A percentile compares a stretch with the other conserved stretches of the same genome.
Evolutionary conservation across 768 basidiomycete species (phyloP).

Genomic region (Suillus discolor): DNA sequence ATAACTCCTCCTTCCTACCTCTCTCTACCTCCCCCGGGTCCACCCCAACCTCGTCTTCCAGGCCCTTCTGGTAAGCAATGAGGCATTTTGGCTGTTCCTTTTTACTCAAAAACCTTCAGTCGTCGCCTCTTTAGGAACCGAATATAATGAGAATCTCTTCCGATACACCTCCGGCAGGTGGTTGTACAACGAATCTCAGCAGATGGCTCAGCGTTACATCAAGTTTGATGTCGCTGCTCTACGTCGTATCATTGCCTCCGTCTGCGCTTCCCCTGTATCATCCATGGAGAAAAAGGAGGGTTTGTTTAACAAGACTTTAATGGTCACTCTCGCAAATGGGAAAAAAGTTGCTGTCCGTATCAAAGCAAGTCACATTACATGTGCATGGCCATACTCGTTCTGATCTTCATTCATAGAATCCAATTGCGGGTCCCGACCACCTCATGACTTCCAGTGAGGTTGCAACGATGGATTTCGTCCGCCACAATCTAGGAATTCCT

Average conservation of each 20-base stretch:
- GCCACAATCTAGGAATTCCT: constrained; percentile 27
- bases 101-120: background rate
- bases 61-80: constrained; percentile 4
- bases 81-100: background rate
- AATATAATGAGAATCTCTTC: constrained; percentile 12
- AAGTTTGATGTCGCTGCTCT: constrained; percentile 22
- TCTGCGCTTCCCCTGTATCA: constrained; percentile 17
- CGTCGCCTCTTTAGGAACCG: constrained; percentile 7
- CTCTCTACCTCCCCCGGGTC: constrained; percentile 13
- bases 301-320: constrained; percentile 18
- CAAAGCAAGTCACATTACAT: constrained; percentile 12
- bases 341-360: constrained; percentile 15
- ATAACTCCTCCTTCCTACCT: constrained; percentile 17
- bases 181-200: constrained; percentile 30
- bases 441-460: constrained; percentile 38
- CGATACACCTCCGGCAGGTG: constrained; percentile 25
- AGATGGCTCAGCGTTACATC: constrained; percentile 18
- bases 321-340: constrained; percentile 16
- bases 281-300: constrained; percentile 21
- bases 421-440: constrained; percentile 31
- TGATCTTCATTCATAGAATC: constrained; percentile 14
- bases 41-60: background rate
- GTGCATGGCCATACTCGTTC: background rate
- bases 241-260: constrained; percentile 16
- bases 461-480: constrained; percentile 36